These are phyloP conservation scores for Achaetomium macrosporum DNA, from an alignment of 2,329 filamentous ascomycete species.

Conservation along the genomic window DNA sequence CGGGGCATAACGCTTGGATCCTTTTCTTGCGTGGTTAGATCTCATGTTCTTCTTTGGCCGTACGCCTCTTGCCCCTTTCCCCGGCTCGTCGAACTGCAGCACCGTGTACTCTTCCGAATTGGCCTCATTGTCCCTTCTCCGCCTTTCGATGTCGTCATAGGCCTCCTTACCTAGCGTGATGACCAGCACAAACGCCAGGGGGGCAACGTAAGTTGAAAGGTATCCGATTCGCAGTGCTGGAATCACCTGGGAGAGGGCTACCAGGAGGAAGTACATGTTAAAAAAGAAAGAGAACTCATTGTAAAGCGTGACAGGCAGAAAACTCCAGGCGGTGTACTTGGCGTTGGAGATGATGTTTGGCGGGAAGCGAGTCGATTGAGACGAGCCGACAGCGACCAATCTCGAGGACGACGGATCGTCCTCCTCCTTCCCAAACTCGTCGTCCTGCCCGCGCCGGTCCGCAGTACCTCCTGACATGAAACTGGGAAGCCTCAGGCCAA, in stretches of 20 bases:
- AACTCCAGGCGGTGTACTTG: slow-evolving; percentile 93
- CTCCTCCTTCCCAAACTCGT: slow-evolving; percentile 46
- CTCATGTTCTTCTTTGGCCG: slow-evolving; percentile 42
- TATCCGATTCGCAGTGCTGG: slow-evolving; percentile 88
- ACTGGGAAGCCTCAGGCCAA: slow-evolving; percentile 57
- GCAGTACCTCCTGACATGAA: slow-evolving; percentile 49
- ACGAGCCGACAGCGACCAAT: slow-evolving; percentile 67
- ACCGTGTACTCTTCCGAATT: slow-evolving; percentile 87
- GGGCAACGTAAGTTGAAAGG: slow-evolving; percentile 88
- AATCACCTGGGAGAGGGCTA: slow-evolving; percentile 89
- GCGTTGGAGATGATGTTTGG: slow-evolving; percentile 92
- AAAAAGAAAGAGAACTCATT: slow-evolving; percentile 99
- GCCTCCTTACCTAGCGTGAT: slow-evolving; percentile 97
- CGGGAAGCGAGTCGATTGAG: slow-evolving; percentile 71
- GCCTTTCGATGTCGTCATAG: slow-evolving; percentile 81
- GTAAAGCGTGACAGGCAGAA: slow-evolving; percentile 88
- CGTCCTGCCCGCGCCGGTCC: slow-evolving; percentile 36
- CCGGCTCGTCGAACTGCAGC: slow-evolving; percentile 61
- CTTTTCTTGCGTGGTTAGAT: slow-evolving; percentile 37
- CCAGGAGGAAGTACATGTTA: slow-evolving; percentile 97
- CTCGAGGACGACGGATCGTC: slow-evolving; percentile 66
- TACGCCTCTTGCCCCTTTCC: slow-evolving; percentile 28
- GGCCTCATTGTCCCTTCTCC: slow-evolving; percentile 83
- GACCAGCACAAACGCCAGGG: slow-evolving; percentile 81
- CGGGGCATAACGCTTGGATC: slow-evolving; percentile 32